Evolutionary conservation across 495 filamentous ascomycete species (phyloP), one percentile per base, ranked within the genome.

Genomic region (Durotheca rogersii): DNA sequence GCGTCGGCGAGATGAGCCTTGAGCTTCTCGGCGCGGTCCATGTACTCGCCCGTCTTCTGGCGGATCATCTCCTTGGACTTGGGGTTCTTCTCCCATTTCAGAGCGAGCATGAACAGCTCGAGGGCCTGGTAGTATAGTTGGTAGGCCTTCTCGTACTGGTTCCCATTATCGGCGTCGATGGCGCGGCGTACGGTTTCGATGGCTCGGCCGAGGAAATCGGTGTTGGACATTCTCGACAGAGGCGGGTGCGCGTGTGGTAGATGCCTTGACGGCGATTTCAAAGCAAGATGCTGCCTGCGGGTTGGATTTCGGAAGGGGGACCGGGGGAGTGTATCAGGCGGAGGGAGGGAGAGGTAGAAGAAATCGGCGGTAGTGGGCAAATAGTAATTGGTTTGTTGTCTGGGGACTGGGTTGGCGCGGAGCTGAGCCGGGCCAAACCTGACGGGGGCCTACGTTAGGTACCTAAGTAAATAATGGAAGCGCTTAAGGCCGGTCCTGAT

Each of bases 71-170:
- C 88, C 74, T 98, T 97, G 33, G 87, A 89, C 51, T 88, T 90
- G 29, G 82, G 81, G 71, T 96, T 97, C 79, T 97, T 99, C 75
- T 96, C 92, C 90, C 90, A 97, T 75, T 97, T 97, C 20, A 96
- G 73, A 7, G 91, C 92, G 34, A 96, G 82, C 88, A 96, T 92
- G 73, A 96, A 96, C 41, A 94, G 78, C 72, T 96, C 90, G 53
- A 97, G 85, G 51, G 91, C 81, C 63, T 87, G 82, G 75, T 95
- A 95, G 80, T 99, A 99, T 40, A 82, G 73, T 62, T 95, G 87
- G 72, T 95, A 96, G 40, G 93, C 93, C 66, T 93, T 89, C 55
- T 96, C 89, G 70, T 97, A 99, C 58, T 97, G 87, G 54, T 86
- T 87, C n/a, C 86, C 84, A 50, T 89, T 95, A 78, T 99, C 93